These are phyloP conservation scores for Diaporthe vaccinii DNA, from an alignment of 2,329 filamentous ascomycete genomes.

Conservation along the genomic window DNA sequence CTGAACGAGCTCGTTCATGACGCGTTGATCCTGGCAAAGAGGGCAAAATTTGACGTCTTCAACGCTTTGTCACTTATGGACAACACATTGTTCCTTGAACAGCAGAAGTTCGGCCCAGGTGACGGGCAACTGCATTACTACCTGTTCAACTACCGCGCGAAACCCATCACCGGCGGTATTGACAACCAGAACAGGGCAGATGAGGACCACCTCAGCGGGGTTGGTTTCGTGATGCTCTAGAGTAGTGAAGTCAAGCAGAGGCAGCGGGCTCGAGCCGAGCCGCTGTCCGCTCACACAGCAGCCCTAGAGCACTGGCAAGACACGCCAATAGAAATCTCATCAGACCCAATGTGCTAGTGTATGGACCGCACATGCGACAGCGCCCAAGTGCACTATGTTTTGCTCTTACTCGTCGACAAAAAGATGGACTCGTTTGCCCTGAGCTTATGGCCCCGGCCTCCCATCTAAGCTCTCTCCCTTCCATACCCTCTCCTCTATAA, in stretches of 20 bases:
- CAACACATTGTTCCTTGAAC: constrained; percentile 91
- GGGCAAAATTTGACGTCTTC: constrained; percentile 90
- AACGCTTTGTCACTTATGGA: constrained; percentile 95
- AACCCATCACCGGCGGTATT: constrained; percentile 87
- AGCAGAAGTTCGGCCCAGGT: constrained; percentile 94
- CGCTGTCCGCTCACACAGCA: neutral
- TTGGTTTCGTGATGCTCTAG: constrained; percentile 85
- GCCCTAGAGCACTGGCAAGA: neutral
- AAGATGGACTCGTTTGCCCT: neutral
- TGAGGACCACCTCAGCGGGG: constrained; percentile 82
- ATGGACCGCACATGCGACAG: neutral
- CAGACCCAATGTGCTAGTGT: neutral
- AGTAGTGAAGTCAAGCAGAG: neutral
- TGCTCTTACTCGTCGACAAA: neutral
- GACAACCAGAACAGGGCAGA: constrained; percentile 84
- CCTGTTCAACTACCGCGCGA: constrained; percentile 94
- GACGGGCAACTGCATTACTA: constrained; percentile 98
- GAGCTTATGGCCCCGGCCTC: constrained; percentile 28
- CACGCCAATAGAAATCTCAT: neutral
- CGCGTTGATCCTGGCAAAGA: constrained; percentile 88
- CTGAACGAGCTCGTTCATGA: constrained; percentile 87
- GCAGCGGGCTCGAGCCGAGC: neutral
- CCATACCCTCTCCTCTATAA: constrained; percentile 70
- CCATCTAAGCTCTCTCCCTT: constrained; percentile 62
- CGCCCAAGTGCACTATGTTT: neutral